A percentile compares a stretch with the other conserved stretches of the same genome.
phyloP scores from a whole-genome alignment of 495 filamentous ascomycete species.

The Penicillium waksmanii region DNA sequence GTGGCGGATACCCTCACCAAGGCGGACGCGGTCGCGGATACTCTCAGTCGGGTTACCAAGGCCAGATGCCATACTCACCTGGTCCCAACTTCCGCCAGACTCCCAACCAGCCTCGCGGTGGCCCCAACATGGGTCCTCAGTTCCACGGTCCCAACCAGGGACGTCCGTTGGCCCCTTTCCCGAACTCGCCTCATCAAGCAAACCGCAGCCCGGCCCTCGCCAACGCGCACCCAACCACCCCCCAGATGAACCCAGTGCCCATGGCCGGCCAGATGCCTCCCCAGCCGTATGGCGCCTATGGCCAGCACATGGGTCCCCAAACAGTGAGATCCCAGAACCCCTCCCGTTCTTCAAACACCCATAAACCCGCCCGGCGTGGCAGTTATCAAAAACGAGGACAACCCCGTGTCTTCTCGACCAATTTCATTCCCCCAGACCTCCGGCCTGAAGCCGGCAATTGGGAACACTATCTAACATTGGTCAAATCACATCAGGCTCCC shows the following conservation, averaged over 20 bases:
- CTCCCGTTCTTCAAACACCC: slow-evolving; percentile 8
- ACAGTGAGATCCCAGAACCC: slow-evolving; percentile 64
- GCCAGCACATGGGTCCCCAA: slow-evolving; percentile 62
- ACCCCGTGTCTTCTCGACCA: slow-evolving; percentile 22
- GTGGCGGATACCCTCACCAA: slow-evolving; percentile 58
- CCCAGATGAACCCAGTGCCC: slow-evolving; percentile 65
- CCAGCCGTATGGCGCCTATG: slow-evolving; percentile 61
- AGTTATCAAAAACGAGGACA: slow-evolving; percentile 20
- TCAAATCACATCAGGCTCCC: slow-evolving; percentile 57
- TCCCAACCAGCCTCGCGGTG: slow-evolving; percentile 66
- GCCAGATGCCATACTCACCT: slow-evolving; percentile 71
- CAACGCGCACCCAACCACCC: slow-evolving; percentile 68
- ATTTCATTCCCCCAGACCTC: slow-evolving; percentile 50
- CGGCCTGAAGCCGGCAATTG: slow-evolving; percentile 71
- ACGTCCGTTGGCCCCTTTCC: slow-evolving; percentile 58
- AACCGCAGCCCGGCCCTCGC: slow-evolving; percentile 74
- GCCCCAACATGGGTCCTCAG: slow-evolving; percentile 62
- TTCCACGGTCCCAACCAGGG: slow-evolving; percentile 61
- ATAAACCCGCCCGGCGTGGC: slow-evolving; percentile 33
- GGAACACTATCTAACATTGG: slow-evolving; percentile 72
- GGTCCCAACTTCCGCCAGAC: slow-evolving; percentile 59
- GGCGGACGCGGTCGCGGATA: slow-evolving; percentile 72
- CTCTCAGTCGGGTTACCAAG: slow-evolving; percentile 59
- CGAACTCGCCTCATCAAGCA: slow-evolving; percentile 68
- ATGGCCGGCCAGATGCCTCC: slow-evolving; percentile 60